Evolutionary conservation across 2,329 filamentous ascomycete genomes (phyloP).

Genomic region (Cadophora sp.): DNA sequence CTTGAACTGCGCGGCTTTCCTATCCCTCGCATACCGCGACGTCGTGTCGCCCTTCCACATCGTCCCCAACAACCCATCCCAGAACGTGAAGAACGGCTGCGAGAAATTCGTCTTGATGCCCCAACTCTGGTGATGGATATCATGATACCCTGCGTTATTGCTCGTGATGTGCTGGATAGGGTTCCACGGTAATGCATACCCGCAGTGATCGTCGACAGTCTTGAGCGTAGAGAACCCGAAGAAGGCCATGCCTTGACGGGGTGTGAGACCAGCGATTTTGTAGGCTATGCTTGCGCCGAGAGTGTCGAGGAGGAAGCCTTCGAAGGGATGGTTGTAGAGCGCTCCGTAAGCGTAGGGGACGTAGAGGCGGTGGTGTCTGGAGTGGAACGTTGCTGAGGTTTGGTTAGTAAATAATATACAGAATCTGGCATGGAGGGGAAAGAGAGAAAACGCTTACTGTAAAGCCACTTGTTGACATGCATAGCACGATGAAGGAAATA

Average conservation of each 20-base stretch:
- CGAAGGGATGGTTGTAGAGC: conserved; percentile 94
- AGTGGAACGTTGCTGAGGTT: conserved; percentile 80
- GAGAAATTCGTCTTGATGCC: conserved; percentile 96
- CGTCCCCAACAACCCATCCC: conserved; percentile 84
- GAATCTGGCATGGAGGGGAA: neutral
- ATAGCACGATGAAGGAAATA: conserved; percentile 96
- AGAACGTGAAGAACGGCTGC: conserved; percentile 94
- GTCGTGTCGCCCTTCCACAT: conserved; percentile 43
- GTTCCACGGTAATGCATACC: conserved; percentile 95
- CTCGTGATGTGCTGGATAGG: conserved; percentile 89
- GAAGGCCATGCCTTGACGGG: conserved; percentile 86
- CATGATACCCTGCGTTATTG: conserved; percentile 96
- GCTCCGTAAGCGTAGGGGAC: conserved; percentile 97
- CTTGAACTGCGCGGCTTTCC: conserved; percentile 41
- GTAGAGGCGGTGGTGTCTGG: conserved; percentile 94
- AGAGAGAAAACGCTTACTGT: conserved; percentile 67
- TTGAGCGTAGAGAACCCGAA: conserved; percentile 91
- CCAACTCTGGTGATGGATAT: conserved; percentile 99
- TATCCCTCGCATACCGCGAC: conserved; percentile 38
- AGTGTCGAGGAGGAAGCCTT: conserved; percentile 93
- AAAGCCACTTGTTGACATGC: conserved; percentile 98
- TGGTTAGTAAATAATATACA: conserved; percentile 32
- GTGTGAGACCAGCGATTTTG: conserved; percentile 81
- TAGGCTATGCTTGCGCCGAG: conserved; percentile 85
- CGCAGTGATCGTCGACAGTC: conserved; percentile 97